phyloP scores from a whole-genome alignment of 768 basidiomycete genomes.

The Holtermannia corniformis region DNA sequence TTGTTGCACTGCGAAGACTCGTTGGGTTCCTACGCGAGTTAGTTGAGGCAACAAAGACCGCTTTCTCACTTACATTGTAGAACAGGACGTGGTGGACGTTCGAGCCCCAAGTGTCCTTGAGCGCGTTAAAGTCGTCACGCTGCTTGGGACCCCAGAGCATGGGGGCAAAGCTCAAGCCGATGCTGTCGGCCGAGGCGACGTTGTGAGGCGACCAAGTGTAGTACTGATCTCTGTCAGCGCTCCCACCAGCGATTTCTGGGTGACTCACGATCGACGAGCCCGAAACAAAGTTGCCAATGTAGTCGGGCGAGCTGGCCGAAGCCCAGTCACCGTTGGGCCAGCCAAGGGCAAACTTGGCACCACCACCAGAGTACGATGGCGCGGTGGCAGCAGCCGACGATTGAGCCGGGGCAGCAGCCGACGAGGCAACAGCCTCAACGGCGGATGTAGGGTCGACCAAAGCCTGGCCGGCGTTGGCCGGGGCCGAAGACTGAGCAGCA shows the following conservation, averaged over 20 bases:
- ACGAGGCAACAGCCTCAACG: constrained; percentile 2
- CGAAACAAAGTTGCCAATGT: constrained; percentile 49
- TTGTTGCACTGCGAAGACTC: constrained; percentile 56
- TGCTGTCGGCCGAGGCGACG: constrained; percentile 42
- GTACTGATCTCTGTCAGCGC: no score
- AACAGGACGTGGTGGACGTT: constrained; percentile 47
- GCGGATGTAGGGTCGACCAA: constrained; percentile 1
- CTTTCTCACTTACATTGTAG: constrained; percentile 62
- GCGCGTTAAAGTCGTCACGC: constrained; percentile 47
- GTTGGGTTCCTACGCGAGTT: constrained; percentile 56
- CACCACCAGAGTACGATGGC: constrained; percentile 1
- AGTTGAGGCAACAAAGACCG: not conserved
- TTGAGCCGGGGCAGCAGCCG: constrained; percentile 1
- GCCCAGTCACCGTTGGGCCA: constrained; percentile 56
- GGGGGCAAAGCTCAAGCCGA: constrained; percentile 52
- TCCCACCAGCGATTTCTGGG: no score
- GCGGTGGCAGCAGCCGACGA: constrained; percentile 8
- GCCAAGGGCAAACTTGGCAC: constrained; percentile 53
- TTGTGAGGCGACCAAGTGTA: constrained; percentile 61
- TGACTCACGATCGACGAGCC: constrained; percentile 44
- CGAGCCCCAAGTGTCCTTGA: constrained; percentile 49
- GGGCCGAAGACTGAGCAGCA: constrained; percentile 4
- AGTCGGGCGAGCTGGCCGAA: constrained; percentile 15
- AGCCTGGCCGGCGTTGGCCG: constrained; percentile 1
- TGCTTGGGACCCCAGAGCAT: constrained; percentile 65